Percentiles rank a stretch among this genome's conserved stretches.
Conservation (phyloP, 2,329 filamentous ascomycete species). For the Xylariales sp. region DNA sequence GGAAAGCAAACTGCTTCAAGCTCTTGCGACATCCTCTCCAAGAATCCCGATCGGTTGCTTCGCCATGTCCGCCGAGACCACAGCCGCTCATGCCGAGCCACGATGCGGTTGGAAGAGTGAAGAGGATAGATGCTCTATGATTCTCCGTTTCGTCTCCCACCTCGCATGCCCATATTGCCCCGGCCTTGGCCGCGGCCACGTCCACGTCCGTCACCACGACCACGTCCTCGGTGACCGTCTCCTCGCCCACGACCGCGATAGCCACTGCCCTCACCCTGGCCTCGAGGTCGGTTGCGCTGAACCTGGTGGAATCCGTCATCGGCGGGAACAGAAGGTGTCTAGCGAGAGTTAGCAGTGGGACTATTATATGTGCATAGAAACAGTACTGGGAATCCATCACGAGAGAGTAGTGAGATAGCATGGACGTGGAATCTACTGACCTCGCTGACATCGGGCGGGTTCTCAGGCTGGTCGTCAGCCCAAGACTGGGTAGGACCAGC, state of each 20-base stretch:
- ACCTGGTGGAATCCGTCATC: slow-evolving; percentile 29
- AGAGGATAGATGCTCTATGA: slow-evolving; percentile 23
- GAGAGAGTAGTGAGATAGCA: too few relatives aligned
- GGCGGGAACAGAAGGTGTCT: slow-evolving; percentile 20
- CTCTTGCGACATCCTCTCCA: not conserved
- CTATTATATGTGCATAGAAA: not conserved
- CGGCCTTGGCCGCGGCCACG: slow-evolving; percentile 25
- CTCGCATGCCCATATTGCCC: slow-evolving; percentile 17
- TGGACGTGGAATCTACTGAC: too few relatives aligned
- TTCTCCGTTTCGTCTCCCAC: slow-evolving; percentile 23
- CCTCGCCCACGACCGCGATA: slow-evolving; percentile 20
- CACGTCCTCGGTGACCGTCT: slow-evolving; percentile 25
- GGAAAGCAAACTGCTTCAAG: not conserved
- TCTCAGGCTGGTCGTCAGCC: slow-evolving; percentile 73
- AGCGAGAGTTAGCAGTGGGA: slow-evolving; percentile 8
- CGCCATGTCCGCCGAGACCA: not conserved
- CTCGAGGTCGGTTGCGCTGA: slow-evolving; percentile 27
- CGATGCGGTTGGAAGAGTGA: slow-evolving; percentile 14
- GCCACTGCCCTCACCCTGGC: slow-evolving; percentile 24
- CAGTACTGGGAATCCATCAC: too few relatives aligned
- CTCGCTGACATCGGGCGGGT: slow-evolving; percentile 36
- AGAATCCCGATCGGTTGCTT: not conserved
- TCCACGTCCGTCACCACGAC: slow-evolving; percentile 21
- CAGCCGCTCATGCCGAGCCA: not conserved
- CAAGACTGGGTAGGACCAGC: slow-evolving; percentile 61